phyloP scores from a whole-genome alignment of 2,329 filamentous ascomycete species.

The Aspergillus ochraceus region DNA sequence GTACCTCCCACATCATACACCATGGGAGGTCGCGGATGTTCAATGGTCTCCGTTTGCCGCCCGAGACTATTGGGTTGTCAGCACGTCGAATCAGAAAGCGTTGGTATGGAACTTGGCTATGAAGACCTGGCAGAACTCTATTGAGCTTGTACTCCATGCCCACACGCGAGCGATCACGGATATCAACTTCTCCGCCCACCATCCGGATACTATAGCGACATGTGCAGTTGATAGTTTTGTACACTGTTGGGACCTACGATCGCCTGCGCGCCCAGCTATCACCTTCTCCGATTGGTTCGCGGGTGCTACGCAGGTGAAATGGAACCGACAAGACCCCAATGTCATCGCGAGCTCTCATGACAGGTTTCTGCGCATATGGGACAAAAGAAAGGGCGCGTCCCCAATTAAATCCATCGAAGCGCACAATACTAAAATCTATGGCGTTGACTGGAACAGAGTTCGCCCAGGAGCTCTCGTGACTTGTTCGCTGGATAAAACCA shows the following conservation, averaged over 20 bases:
- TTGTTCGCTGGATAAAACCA: constrained; percentile 86
- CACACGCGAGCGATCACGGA: constrained; percentile 90
- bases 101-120: constrained; percentile 90
- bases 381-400: constrained; percentile 74
- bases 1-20: constrained; percentile 78
- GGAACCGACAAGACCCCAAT: constrained; percentile 83
- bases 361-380: constrained; percentile 84
- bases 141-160: constrained; percentile 84
- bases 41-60: constrained; percentile 94
- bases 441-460: constrained; percentile 88
- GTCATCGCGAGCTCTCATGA: constrained; percentile 90
- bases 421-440: constrained; percentile 91
- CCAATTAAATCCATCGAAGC: constrained; percentile 83
- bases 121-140: constrained; percentile 68
- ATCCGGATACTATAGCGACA: constrained; percentile 84
- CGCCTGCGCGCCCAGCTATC: constrained; percentile 69
- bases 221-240: constrained; percentile 93
- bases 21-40: constrained; percentile 94
- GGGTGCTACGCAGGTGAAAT: constrained; percentile 92
- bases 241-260: constrained; percentile 85
- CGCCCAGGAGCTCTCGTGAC: constrained; percentile 72
- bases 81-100: constrained; percentile 91
- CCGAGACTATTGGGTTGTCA: constrained; percentile 89
- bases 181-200: constrained; percentile 92
- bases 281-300: constrained; percentile 93